Evolutionary conservation across 192 early-diverging fungal species (phyloP).

Genomic region (Gaertneriomyces sp.): DNA sequence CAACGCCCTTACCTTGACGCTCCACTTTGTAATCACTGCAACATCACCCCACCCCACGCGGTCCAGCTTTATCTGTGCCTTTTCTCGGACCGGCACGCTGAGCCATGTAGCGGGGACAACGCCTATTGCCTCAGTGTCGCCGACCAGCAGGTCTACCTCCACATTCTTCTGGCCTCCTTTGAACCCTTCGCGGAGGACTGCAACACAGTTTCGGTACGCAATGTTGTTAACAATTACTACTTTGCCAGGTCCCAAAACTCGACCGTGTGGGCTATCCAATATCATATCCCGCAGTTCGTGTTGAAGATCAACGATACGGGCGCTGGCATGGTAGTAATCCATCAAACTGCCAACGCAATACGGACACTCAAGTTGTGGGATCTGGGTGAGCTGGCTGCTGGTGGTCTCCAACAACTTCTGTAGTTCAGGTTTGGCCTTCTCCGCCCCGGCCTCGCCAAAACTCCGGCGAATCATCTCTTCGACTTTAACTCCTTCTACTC

Average conservation of each 20-base stretch:
- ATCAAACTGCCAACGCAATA: conserved; percentile 78
- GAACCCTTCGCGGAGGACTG: background rate
- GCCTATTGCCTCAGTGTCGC: no score
- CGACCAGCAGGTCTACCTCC: no score
- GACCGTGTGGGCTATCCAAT: conserved; percentile 51
- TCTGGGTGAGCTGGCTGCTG: conserved; percentile 54
- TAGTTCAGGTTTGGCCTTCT: conserved; percentile 82
- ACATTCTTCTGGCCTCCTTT: no score
- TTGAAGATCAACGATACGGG: conserved; percentile 49
- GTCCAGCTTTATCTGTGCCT: no score
- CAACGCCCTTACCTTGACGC: conserved; percentile 18
- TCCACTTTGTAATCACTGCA: conserved; percentile 52
- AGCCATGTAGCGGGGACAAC: no score
- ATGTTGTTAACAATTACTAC: conserved; percentile 72
- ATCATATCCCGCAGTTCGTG: conserved; percentile 57
- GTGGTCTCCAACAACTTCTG: conserved; percentile 53
- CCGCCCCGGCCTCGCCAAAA: conserved; percentile 89
- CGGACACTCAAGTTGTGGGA: conserved; percentile 68
- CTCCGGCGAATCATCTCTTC: conserved; percentile 98
- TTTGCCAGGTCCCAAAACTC: conserved; percentile 64
- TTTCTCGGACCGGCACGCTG: no score
- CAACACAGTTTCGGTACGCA: conserved; percentile 64
- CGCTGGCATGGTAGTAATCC: conserved; percentile 66
- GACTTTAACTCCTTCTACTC: conserved; percentile 90
- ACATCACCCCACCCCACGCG: conserved; percentile 19